Base-by-base conservation (phyloP, 176 grass and related monocot species). In the Aechmea fasciata region DNA sequence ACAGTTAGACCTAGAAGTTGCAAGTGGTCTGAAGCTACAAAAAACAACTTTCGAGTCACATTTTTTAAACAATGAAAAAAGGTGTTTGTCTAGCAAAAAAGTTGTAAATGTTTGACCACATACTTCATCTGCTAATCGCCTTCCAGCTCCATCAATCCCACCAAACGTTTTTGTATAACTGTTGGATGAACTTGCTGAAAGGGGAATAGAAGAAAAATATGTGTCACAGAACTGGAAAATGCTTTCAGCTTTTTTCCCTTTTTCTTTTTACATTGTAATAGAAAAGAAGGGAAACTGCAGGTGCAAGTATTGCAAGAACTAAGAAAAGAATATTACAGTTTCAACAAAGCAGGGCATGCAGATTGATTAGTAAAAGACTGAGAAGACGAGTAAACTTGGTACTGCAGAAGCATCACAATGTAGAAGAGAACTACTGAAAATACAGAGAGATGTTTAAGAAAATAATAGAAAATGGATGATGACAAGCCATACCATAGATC, bases 71-170 rank as follows among this genome's bases (percentile, higher is more conserved):
- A 41, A 7, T 41, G 33, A 41, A 41, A 41, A 41, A 41, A 6
- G 3, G 33, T 41, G 33, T 41, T 41, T 41, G 4, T 6, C 5
- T 41, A 41, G 33, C 33, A 41, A 41, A 41, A 41, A 41, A 41
- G 33, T 41, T 5, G 3, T 41, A 67, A 14, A 74, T 69, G 74
- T 23, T 67, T 24, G 11, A 64, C 69, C 20, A 77, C 78, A 59
- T 88, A 96, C 92, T 88, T 96, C 92, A 69, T 87, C 67, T 63
- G 88, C 92, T 73, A 96, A 84, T 73, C 92, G 86, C 69, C 67
- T 96, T 80, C 92, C 88, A 50, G 92, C 74, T 47, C 70, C 65
- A 75, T 96, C 88, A 53, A 96, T 80, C 65, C 92, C 92, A 20
- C 85, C 82, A 47, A 91, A 89, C 19, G 85, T 91, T 86, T 84